These are phyloP conservation scores for Uronychia binucleata DNA, from an alignment of 73 alveolate species.

Conservation along the genomic window DNA sequence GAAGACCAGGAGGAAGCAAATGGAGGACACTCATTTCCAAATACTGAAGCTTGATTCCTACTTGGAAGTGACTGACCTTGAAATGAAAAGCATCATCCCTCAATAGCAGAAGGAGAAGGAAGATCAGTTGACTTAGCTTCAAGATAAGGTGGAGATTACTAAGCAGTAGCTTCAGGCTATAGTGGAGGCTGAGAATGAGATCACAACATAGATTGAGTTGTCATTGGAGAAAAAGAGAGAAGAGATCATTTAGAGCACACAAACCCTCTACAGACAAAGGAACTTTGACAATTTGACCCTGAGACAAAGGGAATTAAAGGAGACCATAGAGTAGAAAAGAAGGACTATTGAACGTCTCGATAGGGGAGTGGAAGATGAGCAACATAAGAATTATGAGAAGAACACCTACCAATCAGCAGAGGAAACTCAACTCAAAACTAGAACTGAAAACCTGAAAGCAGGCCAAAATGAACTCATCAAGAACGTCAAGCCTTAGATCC, in stretches of 20 bases:
- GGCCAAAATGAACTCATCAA: conserved; percentile 35
- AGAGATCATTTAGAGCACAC: conserved; percentile 35
- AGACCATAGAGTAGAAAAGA: conserved; percentile 10
- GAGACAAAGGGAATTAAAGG: conserved; percentile 18
- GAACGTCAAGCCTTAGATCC: conserved; percentile 48
- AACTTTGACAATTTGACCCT: conserved; percentile 31
- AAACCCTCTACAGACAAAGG: conserved; percentile 36
- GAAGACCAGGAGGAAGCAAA: conserved; percentile 12
- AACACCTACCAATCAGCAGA: conserved; percentile 49
- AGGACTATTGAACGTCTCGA: conserved; percentile 21
- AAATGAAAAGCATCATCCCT: conserved; percentile 9
- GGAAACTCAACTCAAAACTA: conserved; percentile 22
- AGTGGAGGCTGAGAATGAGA: conserved; percentile 40
- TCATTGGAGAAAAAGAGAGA: conserved; percentile 11
- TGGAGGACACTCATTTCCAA: conserved; percentile 16
- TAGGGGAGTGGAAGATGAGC: conserved; percentile 27
- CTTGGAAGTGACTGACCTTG: neutral
- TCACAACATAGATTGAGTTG: conserved; percentile 21
- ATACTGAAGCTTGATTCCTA: conserved; percentile 20
- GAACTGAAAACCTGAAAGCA: conserved; percentile 26
- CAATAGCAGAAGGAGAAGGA: neutral
- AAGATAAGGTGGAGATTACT: neutral
- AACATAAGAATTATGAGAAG: conserved; percentile 31
- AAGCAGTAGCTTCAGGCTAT: conserved; percentile 16
- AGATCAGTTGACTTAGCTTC: neutral